Percentiles rank a stretch among this genome's conserved stretches.
Conservation (phyloP, 2,329 filamentous ascomycete genomes). For the Aureobasidium subglaciale region DNA sequence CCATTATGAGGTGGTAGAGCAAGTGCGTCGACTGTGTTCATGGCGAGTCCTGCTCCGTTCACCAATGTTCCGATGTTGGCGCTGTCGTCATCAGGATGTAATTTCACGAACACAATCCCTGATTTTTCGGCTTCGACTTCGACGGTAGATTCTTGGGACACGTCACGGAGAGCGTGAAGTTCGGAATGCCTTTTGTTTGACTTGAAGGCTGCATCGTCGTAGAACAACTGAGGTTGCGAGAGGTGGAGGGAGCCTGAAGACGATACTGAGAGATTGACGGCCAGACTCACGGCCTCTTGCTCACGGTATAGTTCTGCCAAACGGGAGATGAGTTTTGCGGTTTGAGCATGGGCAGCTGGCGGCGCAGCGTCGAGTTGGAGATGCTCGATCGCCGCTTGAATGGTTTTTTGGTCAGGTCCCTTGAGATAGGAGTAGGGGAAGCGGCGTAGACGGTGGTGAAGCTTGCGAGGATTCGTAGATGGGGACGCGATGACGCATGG, state of each 20-base stretch:
- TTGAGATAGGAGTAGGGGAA: conserved; percentile 57
- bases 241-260: conserved; percentile 40
- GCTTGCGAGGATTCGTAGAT: conserved; percentile 37
- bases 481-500: conserved; percentile 60
- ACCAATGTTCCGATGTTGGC: conserved; percentile 74
- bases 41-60: conserved; percentile 82
- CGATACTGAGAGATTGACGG: conserved; percentile 42
- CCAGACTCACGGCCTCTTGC: conserved; percentile 59
- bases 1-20: conserved; percentile 52
- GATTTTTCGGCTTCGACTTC: conserved; percentile 59
- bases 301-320: conserved; percentile 55
- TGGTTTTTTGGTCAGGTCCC: conserved; percentile 33
- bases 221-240: conserved; percentile 51
- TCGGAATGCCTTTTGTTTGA: conserved; percentile 55
- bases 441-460: conserved; percentile 39
- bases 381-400: conserved; percentile 42
- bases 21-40: conserved; percentile 84
- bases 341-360: conserved; percentile 35
- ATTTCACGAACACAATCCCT: conserved; percentile 73
- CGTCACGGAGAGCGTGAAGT: conserved; percentile 52
- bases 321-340: conserved; percentile 45
- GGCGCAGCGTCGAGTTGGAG: conserved; percentile 46
- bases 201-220: conserved; percentile 63
- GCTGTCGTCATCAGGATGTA: conserved; percentile 36
- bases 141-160: conserved; percentile 44